Evolutionary conservation across 75 land plant genomes (phyloP).

Genomic region (Sequoia sempervirens): DNA sequence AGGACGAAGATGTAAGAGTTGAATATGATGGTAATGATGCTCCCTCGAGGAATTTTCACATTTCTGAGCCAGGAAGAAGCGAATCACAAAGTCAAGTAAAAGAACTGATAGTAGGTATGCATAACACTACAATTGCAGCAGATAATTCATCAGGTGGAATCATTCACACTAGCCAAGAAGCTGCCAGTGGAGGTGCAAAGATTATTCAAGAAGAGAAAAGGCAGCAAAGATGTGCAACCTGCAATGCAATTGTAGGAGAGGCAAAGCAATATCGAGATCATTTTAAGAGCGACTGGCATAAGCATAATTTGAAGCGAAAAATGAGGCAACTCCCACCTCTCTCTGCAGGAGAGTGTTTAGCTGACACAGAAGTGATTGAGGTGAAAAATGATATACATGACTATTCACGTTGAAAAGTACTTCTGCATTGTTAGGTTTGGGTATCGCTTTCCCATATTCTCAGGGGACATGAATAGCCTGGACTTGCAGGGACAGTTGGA

Average conservation of each 20-base stretch:
- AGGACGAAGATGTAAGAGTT: conserved; percentile 65
- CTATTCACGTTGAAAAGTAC: conserved; percentile 50
- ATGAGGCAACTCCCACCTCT: conserved; percentile 80
- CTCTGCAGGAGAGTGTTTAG: conserved; percentile 72
- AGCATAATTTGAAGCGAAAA: conserved; percentile 89
- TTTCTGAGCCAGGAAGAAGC: neutral
- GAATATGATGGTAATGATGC: conserved; percentile 51
- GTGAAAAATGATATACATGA: conserved; percentile 67
- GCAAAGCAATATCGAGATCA: conserved; percentile 81
- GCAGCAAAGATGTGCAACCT: conserved; percentile 75
- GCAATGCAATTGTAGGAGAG: conserved; percentile 85
- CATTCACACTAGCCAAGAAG: neutral
- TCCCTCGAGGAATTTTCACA: neutral
- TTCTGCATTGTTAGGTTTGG: neutral
- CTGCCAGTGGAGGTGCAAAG: conserved; percentile 3
- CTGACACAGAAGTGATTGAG: conserved; percentile 60
- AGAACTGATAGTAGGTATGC: neutral
- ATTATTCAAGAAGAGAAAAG: conserved; percentile 30
- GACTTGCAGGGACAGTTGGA: neutral
- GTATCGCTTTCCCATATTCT: neutral
- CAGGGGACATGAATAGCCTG: neutral
- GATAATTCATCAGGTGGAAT: neutral
- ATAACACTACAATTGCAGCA: neutral
- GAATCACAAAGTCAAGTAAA: conserved; percentile 9
- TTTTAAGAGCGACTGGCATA: conserved; percentile 97